A percentile compares a stretch with the other conserved stretches of the same genome.
Conservation (phyloP, 768 basidiomycete species). For the Leccinum arenicola region DNA sequence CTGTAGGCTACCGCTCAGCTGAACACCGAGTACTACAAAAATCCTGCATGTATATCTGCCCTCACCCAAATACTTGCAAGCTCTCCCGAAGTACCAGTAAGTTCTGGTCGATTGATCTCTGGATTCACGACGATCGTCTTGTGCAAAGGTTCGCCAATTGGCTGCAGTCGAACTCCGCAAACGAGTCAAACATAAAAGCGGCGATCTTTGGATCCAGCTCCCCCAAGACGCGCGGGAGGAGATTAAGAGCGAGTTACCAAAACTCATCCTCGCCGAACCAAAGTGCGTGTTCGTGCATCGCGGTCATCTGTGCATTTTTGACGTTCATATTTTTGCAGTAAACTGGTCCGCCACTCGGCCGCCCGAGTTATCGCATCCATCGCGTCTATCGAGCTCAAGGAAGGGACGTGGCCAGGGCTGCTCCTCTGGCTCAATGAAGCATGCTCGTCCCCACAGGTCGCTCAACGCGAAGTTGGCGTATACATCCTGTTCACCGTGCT, state of each 20-base stretch:
- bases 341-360: slow-evolving; percentile 88
- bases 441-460: slow-evolving; percentile 60
- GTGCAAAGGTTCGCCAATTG: slow-evolving; percentile 83
- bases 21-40: slow-evolving; percentile 92
- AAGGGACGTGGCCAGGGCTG: slow-evolving; percentile 80
- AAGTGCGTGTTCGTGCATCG: slow-evolving; percentile 48
- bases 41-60: slow-evolving; percentile 85
- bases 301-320: not conserved
- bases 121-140: slow-evolving; percentile 5
- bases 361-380: slow-evolving; percentile 93
- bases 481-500: slow-evolving; percentile 89
- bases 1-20: slow-evolving; percentile 84
- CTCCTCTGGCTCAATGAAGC: slow-evolving; percentile 84
- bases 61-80: slow-evolving; percentile 83
- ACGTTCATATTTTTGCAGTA: slow-evolving; percentile 43
- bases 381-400: slow-evolving; percentile 81
- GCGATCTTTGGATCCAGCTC: slow-evolving; percentile 77
- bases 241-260: slow-evolving; percentile 82
- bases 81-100: slow-evolving; percentile 79
- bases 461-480: slow-evolving; percentile 88
- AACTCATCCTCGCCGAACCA: slow-evolving; percentile 72
- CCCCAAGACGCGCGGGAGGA: slow-evolving; percentile 65
- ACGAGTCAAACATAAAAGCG: slow-evolving; percentile 77
- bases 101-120: slow-evolving; percentile 33
- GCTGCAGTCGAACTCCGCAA: slow-evolving; percentile 97